Evolutionary conservation across 2,329 filamentous ascomycete species (phyloP), one percentile per base, ranked within the genome.

Genomic region (Tolypocladium capitatum): DNA sequence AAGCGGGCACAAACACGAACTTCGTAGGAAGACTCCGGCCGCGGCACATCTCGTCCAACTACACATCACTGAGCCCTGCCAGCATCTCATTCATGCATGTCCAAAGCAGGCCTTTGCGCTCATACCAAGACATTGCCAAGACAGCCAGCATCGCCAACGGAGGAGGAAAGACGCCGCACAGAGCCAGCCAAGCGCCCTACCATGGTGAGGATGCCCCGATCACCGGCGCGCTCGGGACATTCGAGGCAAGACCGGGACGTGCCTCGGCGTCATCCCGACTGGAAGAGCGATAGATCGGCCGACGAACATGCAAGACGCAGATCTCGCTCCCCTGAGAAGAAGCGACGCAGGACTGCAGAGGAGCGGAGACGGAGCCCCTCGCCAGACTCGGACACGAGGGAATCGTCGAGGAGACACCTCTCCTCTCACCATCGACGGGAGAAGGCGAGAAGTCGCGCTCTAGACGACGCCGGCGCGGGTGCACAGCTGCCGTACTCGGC

Each of bases 401-500:
- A 21, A 10, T 48, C 52, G 40, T 53, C 53, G n/a, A 53, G 51
- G 18, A 59, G 49, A 14, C 50, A 58, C 27, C 61, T 52, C 14
- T 58, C 58, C 13, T 55, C 53, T 20, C 56, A 54, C 21, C 56
- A 47, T 36, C 45, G 43, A n/a, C 51, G 42, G 20, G 38, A 41
- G 6, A 48, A 47, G 32, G 34, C 28, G 24, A 24, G 46, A 16
- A 31, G 30, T 27, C 24, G n/a, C 18, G 42, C 28, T 14, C 21
- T n/a, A 7, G 41, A 45, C 11, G 33, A 30, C 2, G n/a, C 33
- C 1, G 43, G 9, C 4, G 41, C 32, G 14, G 43, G 35, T 24
- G 50, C 32, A 1, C 16, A 48, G 52, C 71, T 94, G 10, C 89
- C 89, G 0, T 83, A 80, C 57, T 70, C 74, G 46, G 81, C 86